Evolutionary conservation across 495 filamentous ascomycete species (phyloP), one percentile per base, ranked within the genome.

Genomic region (Annulohypoxylon bovei): DNA sequence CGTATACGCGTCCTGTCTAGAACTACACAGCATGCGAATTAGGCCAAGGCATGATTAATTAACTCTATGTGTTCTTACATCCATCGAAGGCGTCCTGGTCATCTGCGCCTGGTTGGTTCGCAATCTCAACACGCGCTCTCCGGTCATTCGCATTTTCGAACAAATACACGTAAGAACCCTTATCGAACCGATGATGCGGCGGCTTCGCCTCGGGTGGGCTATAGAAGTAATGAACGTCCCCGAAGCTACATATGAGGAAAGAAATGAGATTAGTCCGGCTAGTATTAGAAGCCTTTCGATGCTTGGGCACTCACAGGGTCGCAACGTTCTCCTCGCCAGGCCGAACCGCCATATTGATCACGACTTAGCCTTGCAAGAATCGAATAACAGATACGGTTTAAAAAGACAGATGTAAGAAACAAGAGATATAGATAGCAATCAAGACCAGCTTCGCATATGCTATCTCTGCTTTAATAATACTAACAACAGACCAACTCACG

Each of bases 211-310:
- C 86, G 2, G 93, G 92, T 16, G 86, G 83, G 8, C 88, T 85
- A 80, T 97, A 96, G 77, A 90, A 97, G 78, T 95, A 97, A 80
- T 97, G 94, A 46, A 96, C 83, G 77, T 97, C 94, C 18, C 89
- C 93, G 76, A 93, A 96, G 74, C 94, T 97, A 78, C 42, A 14
- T 18, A 18, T 53, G 18, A 2, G n/a, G 28, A 57, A 28, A 12
- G 9, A 27, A n/a, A 11, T 9, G 9, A 25, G 46, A 25, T 47
- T 39, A 25, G 39, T n/a, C n/a, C n/a, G n/a, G 70, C 75, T 57
- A 76, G 65, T 55, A 27, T 52, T 30, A 49, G 27, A 3, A 27
- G 11, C 16, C 44, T 56, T 60, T 6, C 2, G 12, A 3, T 42
- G 42, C 44, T 70, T 55, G 39, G 59, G 63, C 62, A 85, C 91